Conservation (phyloP, 129 eudicot genomes). For the Artemisia tridentata region DNA sequence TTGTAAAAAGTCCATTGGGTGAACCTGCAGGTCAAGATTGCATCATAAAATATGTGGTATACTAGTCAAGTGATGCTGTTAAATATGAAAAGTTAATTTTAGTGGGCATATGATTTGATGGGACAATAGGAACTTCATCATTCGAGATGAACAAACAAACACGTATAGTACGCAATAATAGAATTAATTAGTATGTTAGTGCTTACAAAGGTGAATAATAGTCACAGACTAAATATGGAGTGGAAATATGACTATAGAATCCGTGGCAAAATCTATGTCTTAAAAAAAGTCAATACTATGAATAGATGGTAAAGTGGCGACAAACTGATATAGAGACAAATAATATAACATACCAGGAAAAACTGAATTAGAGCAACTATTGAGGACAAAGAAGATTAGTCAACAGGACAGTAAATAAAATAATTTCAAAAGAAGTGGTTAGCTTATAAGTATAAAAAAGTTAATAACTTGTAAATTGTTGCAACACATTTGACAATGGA, state of each 20-base stretch:
- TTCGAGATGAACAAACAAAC: background rate
- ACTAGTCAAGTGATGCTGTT: too few relatives aligned
- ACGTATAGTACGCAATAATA: conserved; percentile 7
- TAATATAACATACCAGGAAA: conserved; percentile 7
- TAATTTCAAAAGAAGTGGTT: conserved; percentile 17
- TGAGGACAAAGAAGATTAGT: conserved; percentile 26
- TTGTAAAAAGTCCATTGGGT: too few relatives aligned
- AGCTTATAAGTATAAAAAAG: conserved; percentile 17
- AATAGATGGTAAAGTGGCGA: background rate
- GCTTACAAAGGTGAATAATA: conserved; percentile 6
- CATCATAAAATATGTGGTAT: too few relatives aligned
- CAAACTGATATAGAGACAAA: conserved; percentile 1
- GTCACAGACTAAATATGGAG: conserved; percentile 23
- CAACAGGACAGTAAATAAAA: conserved; percentile 15
- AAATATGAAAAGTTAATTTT: too few relatives aligned
- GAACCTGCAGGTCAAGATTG: too few relatives aligned
- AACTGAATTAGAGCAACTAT: conserved; percentile 4
- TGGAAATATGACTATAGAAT: background rate
- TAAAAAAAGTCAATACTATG: background rate
- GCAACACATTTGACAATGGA: conserved; percentile 31
- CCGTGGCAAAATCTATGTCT: conserved; percentile 13
- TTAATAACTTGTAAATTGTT: conserved; percentile 4
- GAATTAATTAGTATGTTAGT: background rate
- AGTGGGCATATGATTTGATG: too few relatives aligned
- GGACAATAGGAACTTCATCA: background rate